Evolutionary conservation across 768 basidiomycete species (phyloP), one percentile per base, ranked within the genome.

Genomic region (Naematelia aurantialba): DNA sequence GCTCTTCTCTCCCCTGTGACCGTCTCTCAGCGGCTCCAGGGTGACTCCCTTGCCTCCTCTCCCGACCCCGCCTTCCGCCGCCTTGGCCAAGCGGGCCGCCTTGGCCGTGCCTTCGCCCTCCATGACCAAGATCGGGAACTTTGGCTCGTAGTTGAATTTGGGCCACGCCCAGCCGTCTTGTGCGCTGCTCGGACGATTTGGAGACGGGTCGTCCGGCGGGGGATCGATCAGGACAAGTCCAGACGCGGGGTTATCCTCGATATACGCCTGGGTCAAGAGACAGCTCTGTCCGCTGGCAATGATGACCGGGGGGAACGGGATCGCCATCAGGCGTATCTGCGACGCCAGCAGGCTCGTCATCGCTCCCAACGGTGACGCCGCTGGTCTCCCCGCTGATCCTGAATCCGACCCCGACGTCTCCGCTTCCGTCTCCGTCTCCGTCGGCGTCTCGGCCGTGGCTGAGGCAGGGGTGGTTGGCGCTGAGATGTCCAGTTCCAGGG

Each of bases 211-310:
- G 30, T 80, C 78, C 10, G 78, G 49, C 1, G 84, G 84, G 8
- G 83, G 84, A 22, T 82, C 82, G 29, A 86, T 80, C n/a, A 88
- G 79, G 58, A 86, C 79, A 50, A 88, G 78, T 0, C 82, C 87
- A 3, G 81, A 79, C 4, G 84, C 84, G 1, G 87, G 85, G 65
- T 87, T 76, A 21, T 85, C 86, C 1, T 84, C 86, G 60, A 88
- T 82, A 71, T 86, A 88, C 21, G 83, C 79, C 70, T 88, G 85
- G 5, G 84, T 82, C 54, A 88, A 80, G 31, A 87, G 78, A 55
- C 84, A 80, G 10, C 61, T 62, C 19, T 44, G 42, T 4, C 65
- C 68, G 2, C 49, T 48, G 2, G 76, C 56, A 30, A 77, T 60
- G 29, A 77, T n/a, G 44, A 77, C 63, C 4, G 76, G 76, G 1